Conservation (phyloP, 768 basidiomycete genomes). For the Lactarius akahatsu region DNA sequence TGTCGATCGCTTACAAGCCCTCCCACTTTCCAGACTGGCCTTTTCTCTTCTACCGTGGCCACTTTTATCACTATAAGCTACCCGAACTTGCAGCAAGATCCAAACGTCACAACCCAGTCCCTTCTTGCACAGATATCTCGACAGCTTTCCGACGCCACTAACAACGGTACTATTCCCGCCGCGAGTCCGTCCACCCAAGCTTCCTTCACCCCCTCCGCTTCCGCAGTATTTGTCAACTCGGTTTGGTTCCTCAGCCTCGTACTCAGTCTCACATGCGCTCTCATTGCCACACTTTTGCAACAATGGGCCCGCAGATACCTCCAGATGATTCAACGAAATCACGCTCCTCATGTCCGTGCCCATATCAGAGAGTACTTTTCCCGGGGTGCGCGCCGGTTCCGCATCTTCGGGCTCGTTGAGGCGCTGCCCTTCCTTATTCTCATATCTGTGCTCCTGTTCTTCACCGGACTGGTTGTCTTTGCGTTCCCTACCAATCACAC, state of each 20-base stretch:
- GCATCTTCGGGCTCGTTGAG: constrained; percentile 42
- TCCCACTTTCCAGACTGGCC: too few relatives aligned
- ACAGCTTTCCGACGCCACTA: too few relatives aligned
- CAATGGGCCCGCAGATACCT: constrained; percentile 11
- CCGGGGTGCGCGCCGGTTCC: constrained; percentile 41
- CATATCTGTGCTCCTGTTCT: neutral
- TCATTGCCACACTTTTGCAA: neutral
- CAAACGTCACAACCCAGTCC: too few relatives aligned
- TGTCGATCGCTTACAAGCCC: too few relatives aligned
- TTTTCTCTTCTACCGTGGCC: too few relatives aligned
- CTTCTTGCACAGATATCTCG: too few relatives aligned
- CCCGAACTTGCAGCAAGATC: too few relatives aligned
- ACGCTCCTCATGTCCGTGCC: neutral
- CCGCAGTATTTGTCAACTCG: neutral
- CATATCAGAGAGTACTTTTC: constrained; percentile 33
- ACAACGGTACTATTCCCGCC: too few relatives aligned
- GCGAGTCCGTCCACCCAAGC: too few relatives aligned
- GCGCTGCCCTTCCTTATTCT: constrained; percentile 32
- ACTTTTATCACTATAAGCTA: too few relatives aligned
- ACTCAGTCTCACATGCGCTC: neutral
- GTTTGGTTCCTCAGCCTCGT: constrained; percentile 8
- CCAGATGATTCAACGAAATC: neutral
- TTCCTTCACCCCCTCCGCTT: neutral
- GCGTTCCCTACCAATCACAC: constrained; percentile 2
- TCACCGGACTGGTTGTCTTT: constrained; percentile 6